Percentiles rank a stretch among this genome's conserved stretches.
These are phyloP conservation scores for Hylodesmum podocarpum DNA, from an alignment of 306 rosid genomes.

Conservation along the genomic window DNA sequence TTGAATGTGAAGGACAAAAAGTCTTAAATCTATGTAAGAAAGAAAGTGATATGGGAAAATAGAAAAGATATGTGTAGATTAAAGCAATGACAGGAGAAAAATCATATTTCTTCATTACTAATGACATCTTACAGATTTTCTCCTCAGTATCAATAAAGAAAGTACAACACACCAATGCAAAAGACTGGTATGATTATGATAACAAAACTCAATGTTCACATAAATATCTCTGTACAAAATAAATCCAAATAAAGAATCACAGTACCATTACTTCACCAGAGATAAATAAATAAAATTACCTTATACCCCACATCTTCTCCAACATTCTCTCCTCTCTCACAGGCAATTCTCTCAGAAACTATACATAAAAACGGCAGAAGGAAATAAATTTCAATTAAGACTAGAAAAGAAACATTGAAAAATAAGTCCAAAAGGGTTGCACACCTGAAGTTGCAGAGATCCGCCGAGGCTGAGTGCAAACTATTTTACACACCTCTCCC, in stretches of 20 bases:
- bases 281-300: conserved; percentile 56
- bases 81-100: not conserved
- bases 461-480: conserved; percentile 98
- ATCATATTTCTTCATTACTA: not conserved
- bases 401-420: conserved; percentile 4
- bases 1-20: conserved; percentile 7
- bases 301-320: conserved; percentile 88
- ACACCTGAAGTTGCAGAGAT: conserved; percentile 92
- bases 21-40: not conserved
- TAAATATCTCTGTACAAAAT: not conserved
- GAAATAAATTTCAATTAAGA: conserved; percentile 23
- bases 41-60: not conserved
- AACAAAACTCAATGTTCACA: not conserved
- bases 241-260: conserved; percentile 14
- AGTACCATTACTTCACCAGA: not conserved
- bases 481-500: conserved; percentile 77
- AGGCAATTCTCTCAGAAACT: conserved; percentile 91
- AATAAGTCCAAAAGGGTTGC: conserved; percentile 8
- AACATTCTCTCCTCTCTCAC: conserved; percentile 78
- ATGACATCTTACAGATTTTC: not conserved
- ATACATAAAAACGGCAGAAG: conserved; percentile 25
- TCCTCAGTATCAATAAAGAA: not conserved
- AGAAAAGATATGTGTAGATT: not conserved
- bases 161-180: conserved; percentile 9
- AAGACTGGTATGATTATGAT: not conserved